These are phyloP conservation scores for Dendrobium chrysotoxum DNA, from an alignment of 106 monocot species.

Conservation along the genomic window DNA sequence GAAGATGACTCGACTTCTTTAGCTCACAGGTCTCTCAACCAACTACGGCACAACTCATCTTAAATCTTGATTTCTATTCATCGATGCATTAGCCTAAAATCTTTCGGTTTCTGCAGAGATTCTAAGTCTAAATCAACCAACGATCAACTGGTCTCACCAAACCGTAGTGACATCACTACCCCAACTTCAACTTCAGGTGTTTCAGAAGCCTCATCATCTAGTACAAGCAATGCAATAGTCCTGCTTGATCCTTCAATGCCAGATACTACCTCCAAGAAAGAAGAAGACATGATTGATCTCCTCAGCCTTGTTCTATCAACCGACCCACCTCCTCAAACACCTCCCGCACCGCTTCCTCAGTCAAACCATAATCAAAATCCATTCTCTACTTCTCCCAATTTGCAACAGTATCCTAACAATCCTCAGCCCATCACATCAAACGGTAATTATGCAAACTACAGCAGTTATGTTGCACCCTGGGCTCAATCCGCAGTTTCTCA, in stretches of 20 bases:
- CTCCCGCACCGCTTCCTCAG: conserved; percentile 25
- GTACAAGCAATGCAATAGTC: conserved; percentile 30
- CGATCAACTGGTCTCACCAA: conserved; percentile 15
- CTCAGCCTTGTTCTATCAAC: conserved; percentile 50
- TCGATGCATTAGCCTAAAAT: not conserved
- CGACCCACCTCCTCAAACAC: conserved; percentile 46
- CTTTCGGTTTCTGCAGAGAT: conserved; percentile 38
- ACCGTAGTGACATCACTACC: not conserved
- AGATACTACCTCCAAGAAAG: conserved; percentile 19
- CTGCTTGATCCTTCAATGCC: conserved; percentile 35
- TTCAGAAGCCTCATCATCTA: conserved; percentile 28
- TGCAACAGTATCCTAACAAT: not conserved
- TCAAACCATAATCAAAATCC: conserved; percentile 22
- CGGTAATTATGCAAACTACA: conserved; percentile 23
- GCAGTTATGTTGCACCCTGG: conserved; percentile 61
- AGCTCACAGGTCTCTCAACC: conserved; percentile 40
- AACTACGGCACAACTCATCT: not conserved
- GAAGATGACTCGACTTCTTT: conserved; percentile 56
- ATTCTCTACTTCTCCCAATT: not conserved
- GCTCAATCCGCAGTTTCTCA: conserved; percentile 27
- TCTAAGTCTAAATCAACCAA: conserved; percentile 23
- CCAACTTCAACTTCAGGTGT: conserved; percentile 9
- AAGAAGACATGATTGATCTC: conserved; percentile 70
- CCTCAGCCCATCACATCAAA: conserved; percentile 6
- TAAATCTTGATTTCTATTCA: not conserved